A percentile compares a stretch with the other conserved stretches of the same genome.
These are phyloP conservation scores for Clavariopsis aquatica DNA, from an alignment of 495 filamentous ascomycete genomes.

Conservation along the genomic window DNA sequence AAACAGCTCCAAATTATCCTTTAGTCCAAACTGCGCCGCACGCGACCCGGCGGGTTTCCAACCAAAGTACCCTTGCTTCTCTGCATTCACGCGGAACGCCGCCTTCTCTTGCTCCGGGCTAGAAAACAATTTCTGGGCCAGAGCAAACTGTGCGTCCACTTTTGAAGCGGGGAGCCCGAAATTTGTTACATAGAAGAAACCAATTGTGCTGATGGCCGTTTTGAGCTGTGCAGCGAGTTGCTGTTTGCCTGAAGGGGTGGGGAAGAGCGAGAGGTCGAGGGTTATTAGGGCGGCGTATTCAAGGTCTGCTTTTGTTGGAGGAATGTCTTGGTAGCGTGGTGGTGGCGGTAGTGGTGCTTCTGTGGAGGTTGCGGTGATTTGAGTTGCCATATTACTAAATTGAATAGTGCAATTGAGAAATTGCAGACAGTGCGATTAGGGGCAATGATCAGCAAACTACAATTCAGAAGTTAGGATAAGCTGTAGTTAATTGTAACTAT, in stretches of 20 bases:
- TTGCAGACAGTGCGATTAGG: too few species aligned
- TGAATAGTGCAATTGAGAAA: too few species aligned
- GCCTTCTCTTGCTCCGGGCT: constrained; percentile 58
- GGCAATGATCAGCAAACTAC: too few species aligned
- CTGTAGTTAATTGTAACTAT: too few species aligned
- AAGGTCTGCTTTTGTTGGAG: constrained; percentile 14
- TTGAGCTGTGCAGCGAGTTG: constrained; percentile 56
- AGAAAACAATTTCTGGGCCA: constrained; percentile 56
- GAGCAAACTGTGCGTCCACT: constrained; percentile 57
- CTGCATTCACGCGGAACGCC: constrained; percentile 51
- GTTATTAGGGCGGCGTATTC: constrained; percentile 58
- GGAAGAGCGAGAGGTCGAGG: constrained; percentile 55
- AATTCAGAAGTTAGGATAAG: too few species aligned
- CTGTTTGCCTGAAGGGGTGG: constrained; percentile 55
- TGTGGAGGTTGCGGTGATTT: not conserved
- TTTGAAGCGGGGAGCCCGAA: constrained; percentile 57
- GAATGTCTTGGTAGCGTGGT: constrained; percentile 7
- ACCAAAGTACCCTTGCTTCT: constrained; percentile 51
- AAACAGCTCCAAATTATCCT: constrained; percentile 58
- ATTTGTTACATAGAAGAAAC: constrained; percentile 40
- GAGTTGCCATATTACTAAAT: not conserved
- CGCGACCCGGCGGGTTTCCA: constrained; percentile 44
- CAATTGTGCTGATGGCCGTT: constrained; percentile 57
- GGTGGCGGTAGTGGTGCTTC: not conserved
- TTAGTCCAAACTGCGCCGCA: constrained; percentile 43